Conservation (phyloP, 169 alveolate genomes). For the Eimeria praecox region DNA sequence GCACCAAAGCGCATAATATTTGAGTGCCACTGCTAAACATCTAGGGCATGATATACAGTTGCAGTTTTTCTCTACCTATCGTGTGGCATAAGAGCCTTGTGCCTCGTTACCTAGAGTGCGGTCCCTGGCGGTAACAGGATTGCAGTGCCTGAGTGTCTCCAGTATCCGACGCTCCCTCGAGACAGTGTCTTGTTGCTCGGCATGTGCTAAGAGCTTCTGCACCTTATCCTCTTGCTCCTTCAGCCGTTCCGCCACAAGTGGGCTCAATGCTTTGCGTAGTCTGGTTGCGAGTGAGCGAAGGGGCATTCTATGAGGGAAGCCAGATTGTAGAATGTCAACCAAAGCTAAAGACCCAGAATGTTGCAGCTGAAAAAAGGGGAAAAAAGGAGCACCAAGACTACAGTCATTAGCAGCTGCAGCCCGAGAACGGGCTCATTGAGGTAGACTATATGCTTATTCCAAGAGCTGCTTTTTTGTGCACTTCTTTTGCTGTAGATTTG, state of each 20-base stretch:
- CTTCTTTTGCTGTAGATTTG: no score
- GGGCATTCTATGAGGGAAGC: conserved; percentile 76
- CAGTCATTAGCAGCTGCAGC: background rate
- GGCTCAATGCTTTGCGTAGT: background rate
- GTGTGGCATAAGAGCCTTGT: background rate
- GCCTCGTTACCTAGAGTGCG: conserved; percentile 5
- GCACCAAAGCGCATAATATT: background rate
- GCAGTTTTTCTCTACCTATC: background rate
- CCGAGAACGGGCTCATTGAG: no score
- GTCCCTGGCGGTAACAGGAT: conserved; percentile 11
- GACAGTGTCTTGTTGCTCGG: background rate
- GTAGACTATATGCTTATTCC: no score
- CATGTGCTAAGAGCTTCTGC: background rate
- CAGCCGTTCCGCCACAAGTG: background rate
- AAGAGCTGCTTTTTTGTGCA: no score
- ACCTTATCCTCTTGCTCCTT: conserved; percentile 26
- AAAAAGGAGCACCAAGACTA: background rate
- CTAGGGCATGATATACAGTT: no score
- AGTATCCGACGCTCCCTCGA: background rate
- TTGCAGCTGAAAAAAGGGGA: conserved; percentile 10
- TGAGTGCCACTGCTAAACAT: no score
- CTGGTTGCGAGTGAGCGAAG: conserved; percentile 26
- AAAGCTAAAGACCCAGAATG: conserved; percentile 70
- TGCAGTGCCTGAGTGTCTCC: conserved; percentile 21
- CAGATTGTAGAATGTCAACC: conserved; percentile 49